Percentiles rank a stretch among this genome's conserved stretches.
These are phyloP conservation scores for Rhizopogon parksii DNA, from an alignment of 1,284 basidiomycete species.

Conservation along the genomic window DNA sequence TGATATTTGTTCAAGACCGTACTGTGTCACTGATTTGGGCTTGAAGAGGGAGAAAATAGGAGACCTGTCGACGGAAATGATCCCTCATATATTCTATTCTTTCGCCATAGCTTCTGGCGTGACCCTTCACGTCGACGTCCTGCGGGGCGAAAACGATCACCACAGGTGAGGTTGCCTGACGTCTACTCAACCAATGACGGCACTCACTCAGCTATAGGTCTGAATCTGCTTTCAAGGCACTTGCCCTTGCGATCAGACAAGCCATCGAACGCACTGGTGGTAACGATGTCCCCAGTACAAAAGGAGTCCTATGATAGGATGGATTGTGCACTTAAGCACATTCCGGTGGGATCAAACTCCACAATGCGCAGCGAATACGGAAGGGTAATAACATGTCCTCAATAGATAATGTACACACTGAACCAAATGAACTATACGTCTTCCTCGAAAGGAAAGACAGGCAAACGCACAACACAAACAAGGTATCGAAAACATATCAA, in stretches of 20 bases:
- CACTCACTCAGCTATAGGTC: slow-evolving; percentile 45
- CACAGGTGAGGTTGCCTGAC: slow-evolving; percentile 62
- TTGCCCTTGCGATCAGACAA: slow-evolving; percentile 92
- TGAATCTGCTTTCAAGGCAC: slow-evolving; percentile 96
- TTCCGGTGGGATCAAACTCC: too few relatives aligned
- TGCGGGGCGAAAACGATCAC: slow-evolving; percentile 96
- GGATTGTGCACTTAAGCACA: neutral
- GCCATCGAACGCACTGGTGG: slow-evolving; percentile 88
- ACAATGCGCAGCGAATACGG: neutral
- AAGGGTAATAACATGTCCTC: neutral
- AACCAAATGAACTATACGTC: neutral
- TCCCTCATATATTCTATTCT: slow-evolving; percentile 90
- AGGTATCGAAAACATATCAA: slow-evolving; percentile 12
- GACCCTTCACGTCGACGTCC: slow-evolving; percentile 89
- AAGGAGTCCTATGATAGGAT: slow-evolving; percentile 70
- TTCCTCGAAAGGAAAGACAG: neutral
- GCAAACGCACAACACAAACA: neutral
- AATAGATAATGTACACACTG: slow-evolving; percentile 7
- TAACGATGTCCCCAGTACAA: slow-evolving; percentile 93
- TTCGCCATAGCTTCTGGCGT: slow-evolving; percentile 89
- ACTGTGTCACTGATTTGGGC: slow-evolving; percentile 87
- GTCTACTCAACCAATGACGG: slow-evolving; percentile 1
- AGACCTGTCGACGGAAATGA: slow-evolving; percentile 95
- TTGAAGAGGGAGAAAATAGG: slow-evolving; percentile 96
- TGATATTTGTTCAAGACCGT: slow-evolving; percentile 96